phyloP scores from a whole-genome alignment of 805 yeast species.

The Lachancea cidri region DNA sequence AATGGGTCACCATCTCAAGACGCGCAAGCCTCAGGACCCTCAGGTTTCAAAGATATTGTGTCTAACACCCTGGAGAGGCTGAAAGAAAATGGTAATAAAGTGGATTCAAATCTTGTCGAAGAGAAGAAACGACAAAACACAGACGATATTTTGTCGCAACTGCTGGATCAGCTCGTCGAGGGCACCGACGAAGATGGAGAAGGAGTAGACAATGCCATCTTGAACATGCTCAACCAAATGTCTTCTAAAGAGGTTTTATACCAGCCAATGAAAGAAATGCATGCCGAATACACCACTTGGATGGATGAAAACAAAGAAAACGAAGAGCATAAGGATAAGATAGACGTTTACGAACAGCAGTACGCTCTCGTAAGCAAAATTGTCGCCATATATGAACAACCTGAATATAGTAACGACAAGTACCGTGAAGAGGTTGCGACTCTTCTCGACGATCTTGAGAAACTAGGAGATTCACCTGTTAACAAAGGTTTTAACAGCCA shows the following conservation, averaged over 20 bases:
- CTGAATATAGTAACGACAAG: constrained; percentile 40
- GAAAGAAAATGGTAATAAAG: constrained; percentile 66
- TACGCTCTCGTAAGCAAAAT: constrained; percentile 55
- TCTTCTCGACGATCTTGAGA: constrained; percentile 27
- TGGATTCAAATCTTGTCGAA: constrained; percentile 51
- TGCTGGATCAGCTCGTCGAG: constrained; percentile 57
- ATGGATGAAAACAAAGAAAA: constrained; percentile 47
- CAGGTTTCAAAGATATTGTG: constrained; percentile 66
- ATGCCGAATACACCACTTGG: constrained; percentile 68
- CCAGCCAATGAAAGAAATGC: constrained; percentile 81
- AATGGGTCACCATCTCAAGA: constrained; percentile 4
- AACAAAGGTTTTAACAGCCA: constrained; percentile 19
- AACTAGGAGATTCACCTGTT: constrained; percentile 31
- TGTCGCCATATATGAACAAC: constrained; percentile 59
- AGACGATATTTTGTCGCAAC: constrained; percentile 53
- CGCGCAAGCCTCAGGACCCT: constrained; percentile 31
- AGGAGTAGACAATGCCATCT: constrained; percentile 53
- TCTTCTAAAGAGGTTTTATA: constrained; percentile 81
- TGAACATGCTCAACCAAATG: constrained; percentile 76
- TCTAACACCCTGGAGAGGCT: constrained; percentile 75
- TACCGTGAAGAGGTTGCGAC: constrained; percentile 22
- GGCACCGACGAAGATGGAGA: constrained; percentile 24
- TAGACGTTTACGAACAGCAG: constrained; percentile 54
- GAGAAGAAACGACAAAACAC: constrained; percentile 43
- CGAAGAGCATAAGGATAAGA: constrained; percentile 42